A percentile compares a stretch with the other conserved stretches of the same genome.
phyloP scores from a whole-genome alignment of 148 eudicot genomes.

The Rhododendron kiyosumense region DNA sequence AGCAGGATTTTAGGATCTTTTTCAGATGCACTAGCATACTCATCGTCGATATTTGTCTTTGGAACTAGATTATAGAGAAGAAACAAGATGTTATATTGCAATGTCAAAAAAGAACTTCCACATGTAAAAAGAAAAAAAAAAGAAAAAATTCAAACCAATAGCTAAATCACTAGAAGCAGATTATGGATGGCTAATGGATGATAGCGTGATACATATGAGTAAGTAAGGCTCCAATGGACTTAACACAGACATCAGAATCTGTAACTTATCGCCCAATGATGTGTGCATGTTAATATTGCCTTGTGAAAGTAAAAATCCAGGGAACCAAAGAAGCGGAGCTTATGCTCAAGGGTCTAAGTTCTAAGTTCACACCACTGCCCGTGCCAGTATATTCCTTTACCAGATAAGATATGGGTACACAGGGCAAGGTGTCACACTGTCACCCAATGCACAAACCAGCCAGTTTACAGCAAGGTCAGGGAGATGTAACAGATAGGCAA shows the following conservation, averaged over 20 bases:
- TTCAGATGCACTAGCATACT: conserved; percentile 80
- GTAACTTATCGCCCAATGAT: neutral
- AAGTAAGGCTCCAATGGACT: neutral
- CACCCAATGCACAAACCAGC: neutral
- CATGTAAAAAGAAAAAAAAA: neutral
- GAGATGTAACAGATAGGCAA: neutral
- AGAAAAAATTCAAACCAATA: neutral
- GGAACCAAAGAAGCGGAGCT: neutral
- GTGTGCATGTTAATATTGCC: neutral
- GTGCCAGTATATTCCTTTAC: neutral
- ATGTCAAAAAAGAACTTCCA: neutral
- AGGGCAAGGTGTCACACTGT: neutral
- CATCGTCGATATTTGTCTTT: conserved; percentile 81
- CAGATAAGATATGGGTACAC: neutral
- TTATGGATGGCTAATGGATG: neutral
- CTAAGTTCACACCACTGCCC: neutral
- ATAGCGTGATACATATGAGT: neutral
- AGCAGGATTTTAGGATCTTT: conserved; percentile 87
- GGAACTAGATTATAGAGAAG: conserved; percentile 45
- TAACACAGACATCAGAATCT: neutral
- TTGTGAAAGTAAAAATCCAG: neutral
- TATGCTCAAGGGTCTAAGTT: neutral
- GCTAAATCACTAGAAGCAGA: neutral
- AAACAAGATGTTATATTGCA: conserved; percentile 10
- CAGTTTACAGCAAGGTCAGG: neutral